These are phyloP conservation scores for Nematocida sp. DNA, from an alignment of 371 early-diverging fungal genomes.

Conservation along the genomic window DNA sequence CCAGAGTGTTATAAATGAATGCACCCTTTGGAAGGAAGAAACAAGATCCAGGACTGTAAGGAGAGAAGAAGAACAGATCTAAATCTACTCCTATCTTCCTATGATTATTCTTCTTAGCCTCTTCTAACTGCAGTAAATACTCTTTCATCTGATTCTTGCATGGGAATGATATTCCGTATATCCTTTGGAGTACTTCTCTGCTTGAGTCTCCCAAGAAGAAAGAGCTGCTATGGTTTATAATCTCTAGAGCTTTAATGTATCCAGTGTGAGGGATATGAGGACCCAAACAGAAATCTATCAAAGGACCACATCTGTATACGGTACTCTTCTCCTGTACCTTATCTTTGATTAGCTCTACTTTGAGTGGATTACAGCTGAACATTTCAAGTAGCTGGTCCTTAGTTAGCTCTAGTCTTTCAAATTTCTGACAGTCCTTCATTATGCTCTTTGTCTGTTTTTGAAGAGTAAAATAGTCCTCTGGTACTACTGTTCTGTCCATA, in stretches of 20 bases:
- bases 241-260: slow-evolving; percentile 79
- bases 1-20: slow-evolving; percentile 81
- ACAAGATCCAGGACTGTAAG: slow-evolving; percentile 83
- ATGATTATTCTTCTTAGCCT: slow-evolving; percentile 93
- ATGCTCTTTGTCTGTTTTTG: slow-evolving; percentile 75
- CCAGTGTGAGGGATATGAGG: slow-evolving; percentile 93
- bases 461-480: slow-evolving; percentile 74
- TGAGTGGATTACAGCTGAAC: slow-evolving; percentile 71
- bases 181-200: slow-evolving; percentile 89
- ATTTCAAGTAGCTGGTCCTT: slow-evolving; percentile 86
- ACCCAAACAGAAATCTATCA: slow-evolving; percentile 94
- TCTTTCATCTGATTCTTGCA: slow-evolving; percentile 83
- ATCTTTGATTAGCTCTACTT: slow-evolving; percentile 66
- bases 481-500: slow-evolving; percentile 68
- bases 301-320: slow-evolving; percentile 66
- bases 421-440: slow-evolving; percentile 86
- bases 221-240: slow-evolving; percentile 82
- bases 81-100: slow-evolving; percentile 78
- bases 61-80: slow-evolving; percentile 91
- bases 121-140: slow-evolving; percentile 81
- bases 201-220: slow-evolving; percentile 93
- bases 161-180: slow-evolving; percentile 98
- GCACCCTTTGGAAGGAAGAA: slow-evolving; percentile 95
- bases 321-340: slow-evolving; percentile 86
- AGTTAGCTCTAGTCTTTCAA: slow-evolving; percentile 76